Evolutionary conservation across 1,139 yeast species (phyloP), one percentile per base, ranked within the genome.

Genomic region (Suhomyces terraborum): DNA sequence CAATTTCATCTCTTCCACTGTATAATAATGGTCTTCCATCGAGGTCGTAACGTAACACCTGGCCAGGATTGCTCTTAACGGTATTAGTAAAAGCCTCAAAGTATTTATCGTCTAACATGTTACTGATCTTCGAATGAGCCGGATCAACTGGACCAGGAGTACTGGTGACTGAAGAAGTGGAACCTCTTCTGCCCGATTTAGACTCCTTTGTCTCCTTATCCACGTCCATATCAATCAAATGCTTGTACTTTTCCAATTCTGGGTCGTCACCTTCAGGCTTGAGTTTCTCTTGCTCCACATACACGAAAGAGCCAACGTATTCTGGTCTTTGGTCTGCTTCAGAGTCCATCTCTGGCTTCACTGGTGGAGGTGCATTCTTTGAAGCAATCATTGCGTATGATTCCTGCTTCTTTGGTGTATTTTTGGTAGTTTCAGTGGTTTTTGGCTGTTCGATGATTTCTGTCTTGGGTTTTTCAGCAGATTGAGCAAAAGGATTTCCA

Each of bases 31-130:
- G 96, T 34, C 67, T 66, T 1, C 94, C 95, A 19, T 82, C 82
- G 35, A 82, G 56, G 40, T 88, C 88, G 61, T 91, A 91, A 43
- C 98, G 75, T 33, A 93, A 71, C 3, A 93, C 87, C 62, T 93
- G 98, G 1, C 76, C 73, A 4, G 97, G 93, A 57, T 93, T 93
- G 55, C 84, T 85, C 12, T 82, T 82, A 8, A 87, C 84, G 3
- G 80, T 70, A 38, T 79, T 82, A 23, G 88, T 77, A 59, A 93
- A 93, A 42, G 80, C 78, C 56, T 86, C 91, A 64, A 93, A 93
- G 12, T 77, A 78, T 45, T 79, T 80, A 58, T 89, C 97, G 46
- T 84, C 86, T 48, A 84, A 69, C 68, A 82, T 73, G 33, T 63
- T 68, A 8, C 80, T 64, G 12, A 80, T 64, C 61, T 62, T 75